These are phyloP conservation scores for Pseudohyphozyma bogoriensis DNA, from an alignment of 768 basidiomycete genomes.

Conservation along the genomic window DNA sequence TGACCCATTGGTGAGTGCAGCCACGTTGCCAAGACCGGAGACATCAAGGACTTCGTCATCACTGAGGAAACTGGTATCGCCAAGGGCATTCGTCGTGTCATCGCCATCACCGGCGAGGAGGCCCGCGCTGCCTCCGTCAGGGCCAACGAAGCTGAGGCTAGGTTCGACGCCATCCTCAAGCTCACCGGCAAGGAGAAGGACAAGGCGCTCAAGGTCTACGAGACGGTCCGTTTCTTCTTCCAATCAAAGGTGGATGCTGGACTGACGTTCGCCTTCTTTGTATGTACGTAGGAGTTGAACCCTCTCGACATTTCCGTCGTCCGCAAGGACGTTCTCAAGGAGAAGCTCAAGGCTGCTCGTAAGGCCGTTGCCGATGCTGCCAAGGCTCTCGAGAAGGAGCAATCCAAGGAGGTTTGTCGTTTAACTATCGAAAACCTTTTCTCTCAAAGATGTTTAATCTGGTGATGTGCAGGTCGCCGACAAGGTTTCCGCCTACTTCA, in stretches of 20 bases:
- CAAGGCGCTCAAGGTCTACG: constrained; percentile 67
- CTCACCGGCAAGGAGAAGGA: constrained; percentile 73
- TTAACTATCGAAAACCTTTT: no score
- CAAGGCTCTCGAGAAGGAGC: constrained; percentile 67
- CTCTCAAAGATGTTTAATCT: background rate
- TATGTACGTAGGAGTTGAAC: constrained; percentile 60
- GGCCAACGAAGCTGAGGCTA: constrained; percentile 54
- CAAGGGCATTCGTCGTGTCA: constrained; percentile 90
- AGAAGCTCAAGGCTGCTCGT: constrained; percentile 58
- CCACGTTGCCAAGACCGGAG: constrained; percentile 90
- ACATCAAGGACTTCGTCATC: constrained; percentile 92
- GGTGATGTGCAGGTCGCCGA: constrained; percentile 61
- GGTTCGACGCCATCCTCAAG: constrained; percentile 53
- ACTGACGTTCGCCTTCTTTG: background rate
- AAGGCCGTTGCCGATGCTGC: constrained; percentile 74
- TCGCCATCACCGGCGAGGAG: constrained; percentile 88
- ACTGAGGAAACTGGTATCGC: constrained; percentile 95
- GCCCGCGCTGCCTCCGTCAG: constrained; percentile 67
- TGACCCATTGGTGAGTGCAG: constrained; percentile 40
- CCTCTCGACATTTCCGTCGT: constrained; percentile 82
- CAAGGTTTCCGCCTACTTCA: constrained; percentile 59
- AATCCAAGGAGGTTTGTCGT: constrained; percentile 59
- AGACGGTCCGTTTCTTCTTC: constrained; percentile 48
- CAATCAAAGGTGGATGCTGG: background rate
- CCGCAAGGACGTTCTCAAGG: constrained; percentile 66